Evolutionary conservation across 2,329 filamentous ascomycete species (phyloP).

Genomic region (Aspergillus udagawae): DNA sequence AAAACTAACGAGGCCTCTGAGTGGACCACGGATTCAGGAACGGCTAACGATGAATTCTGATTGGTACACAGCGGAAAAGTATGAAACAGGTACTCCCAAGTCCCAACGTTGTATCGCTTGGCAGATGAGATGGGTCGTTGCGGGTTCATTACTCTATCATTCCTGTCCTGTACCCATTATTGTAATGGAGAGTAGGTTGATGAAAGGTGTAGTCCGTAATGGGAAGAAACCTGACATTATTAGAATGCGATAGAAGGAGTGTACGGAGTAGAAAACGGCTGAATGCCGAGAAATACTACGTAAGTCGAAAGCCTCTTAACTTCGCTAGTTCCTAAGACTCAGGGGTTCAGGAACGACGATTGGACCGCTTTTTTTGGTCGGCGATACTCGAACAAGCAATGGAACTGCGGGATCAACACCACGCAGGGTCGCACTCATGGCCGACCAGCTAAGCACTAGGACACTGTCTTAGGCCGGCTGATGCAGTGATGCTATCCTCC

Average conservation of each 20-base stretch:
- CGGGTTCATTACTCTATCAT: not conserved
- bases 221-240: no score
- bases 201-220: no score
- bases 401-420: constrained; percentile 14
- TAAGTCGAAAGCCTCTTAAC: no score
- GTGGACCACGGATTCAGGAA: constrained; percentile 17
- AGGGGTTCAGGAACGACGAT: not conserved
- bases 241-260: no score
- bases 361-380: not conserved
- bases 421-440: not conserved
- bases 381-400: constrained; percentile 10
- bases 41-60: constrained; percentile 1
- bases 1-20: constrained; percentile 5
- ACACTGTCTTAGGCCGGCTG: not conserved
- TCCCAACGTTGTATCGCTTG: constrained; percentile 11
- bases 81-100: constrained; percentile 18
- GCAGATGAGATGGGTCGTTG: not conserved
- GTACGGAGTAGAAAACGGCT: no score
- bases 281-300: no score
- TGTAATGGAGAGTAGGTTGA: no score
- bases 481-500: no score
- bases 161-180: not conserved
- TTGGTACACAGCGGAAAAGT: constrained; percentile 2
- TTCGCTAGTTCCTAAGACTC: not conserved
- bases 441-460: constrained; percentile 1